phyloP scores from a whole-genome alignment of 2,329 filamentous ascomycete species.

The Parafenestella ontariensis region DNA sequence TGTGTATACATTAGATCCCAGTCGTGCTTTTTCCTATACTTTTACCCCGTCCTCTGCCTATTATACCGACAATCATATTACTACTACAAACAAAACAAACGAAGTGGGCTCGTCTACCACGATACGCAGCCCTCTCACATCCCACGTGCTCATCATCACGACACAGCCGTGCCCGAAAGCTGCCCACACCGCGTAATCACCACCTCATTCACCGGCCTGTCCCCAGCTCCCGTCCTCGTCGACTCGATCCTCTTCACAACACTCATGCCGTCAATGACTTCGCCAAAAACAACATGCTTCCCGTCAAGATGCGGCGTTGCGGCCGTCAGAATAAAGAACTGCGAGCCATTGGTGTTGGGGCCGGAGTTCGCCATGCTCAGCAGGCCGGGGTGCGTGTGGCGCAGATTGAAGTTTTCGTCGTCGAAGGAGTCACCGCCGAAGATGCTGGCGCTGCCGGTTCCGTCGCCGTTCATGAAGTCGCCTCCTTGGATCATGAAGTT shows the following conservation, averaged over 20 bases:
- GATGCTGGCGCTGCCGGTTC: conserved; percentile 87
- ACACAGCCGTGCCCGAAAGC: conserved; percentile 8
- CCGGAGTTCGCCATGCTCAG: conserved; percentile 98
- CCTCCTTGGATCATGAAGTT: conserved; percentile 97
- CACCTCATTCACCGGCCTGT: conserved; percentile 10
- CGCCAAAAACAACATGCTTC: conserved; percentile 94
- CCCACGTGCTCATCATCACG: not conserved
- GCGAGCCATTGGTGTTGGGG: conserved; percentile 91
- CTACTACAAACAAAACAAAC: too few relatives aligned
- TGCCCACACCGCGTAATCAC: conserved; percentile 13
- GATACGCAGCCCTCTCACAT: too few relatives aligned
- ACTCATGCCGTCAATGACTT: conserved; percentile 86
- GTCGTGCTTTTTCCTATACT: too few relatives aligned
- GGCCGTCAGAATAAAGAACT: conserved; percentile 98
- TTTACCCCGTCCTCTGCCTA: not conserved
- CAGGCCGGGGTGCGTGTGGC: conserved; percentile 94
- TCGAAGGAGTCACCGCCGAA: conserved; percentile 83
- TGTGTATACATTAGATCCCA: too few relatives aligned
- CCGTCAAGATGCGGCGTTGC: conserved; percentile 94
- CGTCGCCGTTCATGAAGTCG: conserved; percentile 78
- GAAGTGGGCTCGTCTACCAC: not conserved
- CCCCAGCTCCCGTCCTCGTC: conserved; percentile 54
- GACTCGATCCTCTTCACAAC: conserved; percentile 96
- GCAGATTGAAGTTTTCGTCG: conserved; percentile 89
- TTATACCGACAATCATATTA: not conserved